Evolutionary conservation across 2,329 filamentous ascomycete genomes (phyloP).

Genomic region (Beauveria medogensis): DNA sequence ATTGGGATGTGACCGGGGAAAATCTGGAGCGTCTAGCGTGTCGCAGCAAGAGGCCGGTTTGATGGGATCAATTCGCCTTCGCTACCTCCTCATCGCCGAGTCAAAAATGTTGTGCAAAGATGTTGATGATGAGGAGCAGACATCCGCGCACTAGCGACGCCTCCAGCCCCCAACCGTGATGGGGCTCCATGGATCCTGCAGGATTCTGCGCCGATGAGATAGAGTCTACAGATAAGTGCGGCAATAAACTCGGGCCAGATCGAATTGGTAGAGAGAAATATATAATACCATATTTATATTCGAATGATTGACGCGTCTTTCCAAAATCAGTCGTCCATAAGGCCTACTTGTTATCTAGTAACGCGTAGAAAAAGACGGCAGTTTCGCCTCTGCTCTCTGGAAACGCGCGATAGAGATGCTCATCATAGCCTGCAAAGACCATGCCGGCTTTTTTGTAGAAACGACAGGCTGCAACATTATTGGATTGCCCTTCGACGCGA

Average conservation of each 20-base stretch:
- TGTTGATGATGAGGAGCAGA: constrained; percentile 11
- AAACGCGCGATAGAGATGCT: constrained; percentile 14
- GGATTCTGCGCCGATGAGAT: not conserved
- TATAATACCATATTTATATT: not conserved
- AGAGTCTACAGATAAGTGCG: not conserved
- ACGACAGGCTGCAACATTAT: constrained; percentile 13
- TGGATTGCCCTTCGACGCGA: constrained; percentile 13
- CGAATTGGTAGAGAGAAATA: not conserved
- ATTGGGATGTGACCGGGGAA: not conserved
- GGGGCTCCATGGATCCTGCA: not conserved
- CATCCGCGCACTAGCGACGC: constrained; percentile 7
- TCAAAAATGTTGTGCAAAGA: not conserved
- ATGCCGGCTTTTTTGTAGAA: constrained; percentile 15
- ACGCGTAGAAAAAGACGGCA: constrained; percentile 15
- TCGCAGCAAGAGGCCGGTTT: not conserved
- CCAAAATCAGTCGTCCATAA: not conserved
- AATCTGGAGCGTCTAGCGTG: not conserved
- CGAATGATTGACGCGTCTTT: not conserved
- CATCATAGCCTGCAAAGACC: constrained; percentile 15
- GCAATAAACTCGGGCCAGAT: not conserved
- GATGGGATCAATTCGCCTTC: too few relatives aligned
- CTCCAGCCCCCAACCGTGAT: not conserved
- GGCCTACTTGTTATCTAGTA: not conserved
- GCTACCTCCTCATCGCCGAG: not conserved
- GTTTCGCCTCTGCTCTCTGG: constrained; percentile 10